Evolutionary conservation across 176 grass and related monocot genomes (phyloP).

Genomic region (Puccinellia tenuiflora): DNA sequence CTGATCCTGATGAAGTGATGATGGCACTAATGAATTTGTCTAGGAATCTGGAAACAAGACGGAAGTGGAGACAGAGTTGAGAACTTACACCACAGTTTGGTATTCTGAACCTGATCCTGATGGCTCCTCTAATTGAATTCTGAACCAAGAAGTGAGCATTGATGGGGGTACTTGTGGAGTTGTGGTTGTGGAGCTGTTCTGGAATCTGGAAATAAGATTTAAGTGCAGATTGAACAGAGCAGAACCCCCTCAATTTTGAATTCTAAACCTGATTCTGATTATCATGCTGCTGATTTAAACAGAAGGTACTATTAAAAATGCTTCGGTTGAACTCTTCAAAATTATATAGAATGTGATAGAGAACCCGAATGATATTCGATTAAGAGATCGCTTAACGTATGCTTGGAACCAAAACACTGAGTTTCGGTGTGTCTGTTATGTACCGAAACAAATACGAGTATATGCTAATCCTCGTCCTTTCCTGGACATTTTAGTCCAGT

Average conservation of each 20-base stretch:
- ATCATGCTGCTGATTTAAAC: slow-evolving; percentile 28
- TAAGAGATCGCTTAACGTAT: slow-evolving; percentile 83
- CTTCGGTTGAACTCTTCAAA: slow-evolving; percentile 70
- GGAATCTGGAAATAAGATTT: slow-evolving; percentile 18
- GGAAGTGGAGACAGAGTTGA: slow-evolving; percentile 20
- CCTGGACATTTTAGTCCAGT: slow-evolving; percentile 50
- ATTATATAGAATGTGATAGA: slow-evolving; percentile 93
- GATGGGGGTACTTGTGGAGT: background rate
- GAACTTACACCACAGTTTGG: background rate
- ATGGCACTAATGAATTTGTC: slow-evolving; percentile 17
- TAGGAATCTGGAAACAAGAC: slow-evolving; percentile 23
- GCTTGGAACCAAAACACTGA: background rate
- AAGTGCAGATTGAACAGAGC: background rate
- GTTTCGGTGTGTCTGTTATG: background rate
- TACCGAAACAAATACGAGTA: background rate
- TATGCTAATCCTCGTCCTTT: background rate
- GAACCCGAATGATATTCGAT: slow-evolving; percentile 62
- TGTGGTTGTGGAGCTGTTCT: background rate
- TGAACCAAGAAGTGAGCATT: slow-evolving; percentile 4
- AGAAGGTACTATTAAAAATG: slow-evolving; percentile 46
- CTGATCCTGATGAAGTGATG: slow-evolving; percentile 27
- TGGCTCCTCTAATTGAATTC: slow-evolving; percentile 33
- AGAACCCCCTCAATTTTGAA: background rate
- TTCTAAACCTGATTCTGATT: slow-evolving; percentile 46
- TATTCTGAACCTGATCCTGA: slow-evolving; percentile 42